Evolutionary conservation across 129 eudicot genomes (phyloP).

Genomic region (sunflower (Helianthus annuus)): HanXRQr2.0-SUNRISE NC_035446.2:99075231-99075730

Average conservation of each 20-base stretch:
- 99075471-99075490: slow-evolving; percentile 1
- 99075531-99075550: no score
- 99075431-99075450: slow-evolving; percentile 77
- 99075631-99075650: slow-evolving; percentile 20
- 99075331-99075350: not conserved
- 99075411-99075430: slow-evolving; percentile 92
- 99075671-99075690: slow-evolving; percentile 5
- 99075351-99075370: not conserved
- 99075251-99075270: slow-evolving; percentile 86
- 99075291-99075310: slow-evolving; percentile 78
- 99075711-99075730: not conserved
- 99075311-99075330: slow-evolving; percentile 12
- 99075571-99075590: not conserved
- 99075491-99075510: slow-evolving; percentile 1
- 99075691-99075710: slow-evolving; percentile 13
- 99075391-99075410: slow-evolving; percentile 78
- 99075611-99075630: not conserved
- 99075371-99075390: slow-evolving; percentile 33
- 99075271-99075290: slow-evolving; percentile 68
- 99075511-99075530: not conserved
- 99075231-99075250: slow-evolving; percentile 94
- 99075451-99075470: slow-evolving; percentile 52
- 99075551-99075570: no score
- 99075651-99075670: slow-evolving; percentile 28
- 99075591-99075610: no score